Conservation (phyloP, 2,329 filamentous ascomycete species). For the Venturia carpophila region DNA sequence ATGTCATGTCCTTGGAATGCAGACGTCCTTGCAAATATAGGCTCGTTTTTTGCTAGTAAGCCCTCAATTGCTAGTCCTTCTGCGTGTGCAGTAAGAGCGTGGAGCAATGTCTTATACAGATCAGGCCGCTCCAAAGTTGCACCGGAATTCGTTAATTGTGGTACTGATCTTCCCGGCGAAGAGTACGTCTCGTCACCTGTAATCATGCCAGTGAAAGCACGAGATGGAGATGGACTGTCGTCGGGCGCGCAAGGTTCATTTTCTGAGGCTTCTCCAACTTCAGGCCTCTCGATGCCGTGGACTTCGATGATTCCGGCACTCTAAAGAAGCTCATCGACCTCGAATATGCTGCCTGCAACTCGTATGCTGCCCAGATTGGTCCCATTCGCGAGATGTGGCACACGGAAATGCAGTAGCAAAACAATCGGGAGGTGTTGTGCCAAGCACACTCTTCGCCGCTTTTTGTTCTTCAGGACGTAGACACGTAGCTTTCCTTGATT, state of each 20-base stretch:
- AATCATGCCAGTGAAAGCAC: neutral
- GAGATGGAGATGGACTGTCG: too few relatives aligned
- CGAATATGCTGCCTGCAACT: neutral
- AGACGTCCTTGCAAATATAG: too few relatives aligned
- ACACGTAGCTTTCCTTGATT: conserved; percentile 14
- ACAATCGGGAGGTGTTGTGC: conserved; percentile 1
- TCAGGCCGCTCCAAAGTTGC: too few relatives aligned
- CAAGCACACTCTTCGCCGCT: conserved; percentile 2
- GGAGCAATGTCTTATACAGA: too few relatives aligned
- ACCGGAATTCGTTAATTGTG: too few relatives aligned
- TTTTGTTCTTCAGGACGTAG: neutral
- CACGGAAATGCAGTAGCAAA: conserved; percentile 16
- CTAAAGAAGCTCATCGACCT: conserved; percentile 18
- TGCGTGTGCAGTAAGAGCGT: too few relatives aligned
- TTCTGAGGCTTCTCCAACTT: too few relatives aligned
- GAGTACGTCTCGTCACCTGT: neutral
- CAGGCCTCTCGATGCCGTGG: neutral
- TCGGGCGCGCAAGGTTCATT: too few relatives aligned
- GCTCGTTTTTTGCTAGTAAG: too few relatives aligned
- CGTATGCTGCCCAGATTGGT: conserved; percentile 12
- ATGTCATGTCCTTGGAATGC: too few relatives aligned
- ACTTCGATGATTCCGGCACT: conserved; percentile 19
- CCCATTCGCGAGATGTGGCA: neutral
- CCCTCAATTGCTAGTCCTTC: too few relatives aligned
- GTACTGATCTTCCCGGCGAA: too few relatives aligned